phyloP scores from a whole-genome alignment of 192 early-diverging fungal genomes.

The Coemansia sp. region DNA sequence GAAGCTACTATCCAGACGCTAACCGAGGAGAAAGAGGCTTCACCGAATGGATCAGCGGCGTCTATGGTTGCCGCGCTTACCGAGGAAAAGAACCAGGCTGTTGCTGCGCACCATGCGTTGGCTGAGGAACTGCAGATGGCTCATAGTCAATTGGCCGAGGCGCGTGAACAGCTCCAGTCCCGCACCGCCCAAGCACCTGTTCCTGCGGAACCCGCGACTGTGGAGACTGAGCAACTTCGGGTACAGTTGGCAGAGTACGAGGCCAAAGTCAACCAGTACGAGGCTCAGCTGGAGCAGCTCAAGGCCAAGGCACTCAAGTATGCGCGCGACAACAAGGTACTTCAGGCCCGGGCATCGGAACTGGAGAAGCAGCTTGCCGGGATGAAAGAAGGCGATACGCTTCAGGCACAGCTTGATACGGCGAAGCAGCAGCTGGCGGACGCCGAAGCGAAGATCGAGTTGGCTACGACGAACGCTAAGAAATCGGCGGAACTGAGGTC shows the following conservation, averaged over 20 bases:
- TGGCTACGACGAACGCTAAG: slow-evolving; percentile 36
- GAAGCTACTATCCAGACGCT: slow-evolving; percentile 42
- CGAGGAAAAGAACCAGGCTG: slow-evolving; percentile 45
- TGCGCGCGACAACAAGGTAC: slow-evolving; percentile 43
- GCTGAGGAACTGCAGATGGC: slow-evolving; percentile 22
- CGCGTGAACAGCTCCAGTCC: slow-evolving; percentile 15
- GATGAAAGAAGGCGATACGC: not conserved
- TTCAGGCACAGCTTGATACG: slow-evolving; percentile 41
- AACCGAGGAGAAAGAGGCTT: slow-evolving; percentile 23
- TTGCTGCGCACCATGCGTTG: slow-evolving; percentile 40
- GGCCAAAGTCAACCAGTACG: slow-evolving; percentile 36
- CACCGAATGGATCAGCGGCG: not conserved
- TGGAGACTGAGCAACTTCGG: slow-evolving; percentile 58
- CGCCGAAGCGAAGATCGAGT: slow-evolving; percentile 44
- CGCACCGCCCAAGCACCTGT: not conserved
- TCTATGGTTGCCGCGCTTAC: slow-evolving; percentile 34
- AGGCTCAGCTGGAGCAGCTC: slow-evolving; percentile 45
- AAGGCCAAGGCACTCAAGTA: slow-evolving; percentile 43
- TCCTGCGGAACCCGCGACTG: slow-evolving; percentile 14
- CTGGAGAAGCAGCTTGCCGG: slow-evolving; percentile 34
- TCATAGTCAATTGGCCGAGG: slow-evolving; percentile 13
- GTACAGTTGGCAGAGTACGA: slow-evolving; percentile 48
- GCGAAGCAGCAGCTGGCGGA: slow-evolving; percentile 47
- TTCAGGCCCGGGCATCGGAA: slow-evolving; percentile 30
- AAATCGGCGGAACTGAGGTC: slow-evolving; percentile 54